These are phyloP conservation scores for Colletotrichum abscissum DNA, from an alignment of 2,329 filamentous ascomycete genomes.

Conservation along the genomic window DNA sequence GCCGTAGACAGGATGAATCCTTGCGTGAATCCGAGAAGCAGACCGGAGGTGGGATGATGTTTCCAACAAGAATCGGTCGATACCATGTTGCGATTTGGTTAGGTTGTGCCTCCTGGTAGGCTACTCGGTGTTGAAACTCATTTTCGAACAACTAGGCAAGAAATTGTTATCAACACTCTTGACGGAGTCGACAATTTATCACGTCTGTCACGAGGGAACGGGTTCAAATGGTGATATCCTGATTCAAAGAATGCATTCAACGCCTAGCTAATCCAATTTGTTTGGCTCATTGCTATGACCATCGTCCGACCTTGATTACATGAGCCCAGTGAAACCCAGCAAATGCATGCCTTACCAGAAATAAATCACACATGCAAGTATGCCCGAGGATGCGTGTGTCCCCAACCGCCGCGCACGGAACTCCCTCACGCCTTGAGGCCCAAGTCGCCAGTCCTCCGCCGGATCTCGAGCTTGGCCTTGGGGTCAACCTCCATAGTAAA, in stretches of 20 bases:
- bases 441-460: conserved; percentile 25
- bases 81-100: neutral
- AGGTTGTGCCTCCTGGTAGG: rapidly evolving
- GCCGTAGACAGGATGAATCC: conserved; percentile 23
- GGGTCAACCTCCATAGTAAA: conserved; percentile 28
- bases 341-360: neutral
- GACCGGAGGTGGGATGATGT: neutral
- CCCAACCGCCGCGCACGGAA: neutral
- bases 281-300: conserved; percentile 27
- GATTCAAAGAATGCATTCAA: neutral
- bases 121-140: neutral
- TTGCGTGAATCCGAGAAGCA: too few relatives aligned
- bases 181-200: rapidly evolving
- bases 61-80: neutral
- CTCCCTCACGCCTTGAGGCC: conserved; percentile 17
- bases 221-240: neutral
- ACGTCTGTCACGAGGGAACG: neutral
- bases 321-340: neutral
- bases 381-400: neutral
- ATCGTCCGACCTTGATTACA: conserved; percentile 13
- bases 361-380: neutral
- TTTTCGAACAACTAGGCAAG: too few relatives aligned
- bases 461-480: conserved; percentile 30
- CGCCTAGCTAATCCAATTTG: conserved; percentile 25
- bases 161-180: too few relatives aligned